Base-by-base conservation (phyloP, 1,139 yeast genomes). In the Blastobotrys arbuscula region DNA sequence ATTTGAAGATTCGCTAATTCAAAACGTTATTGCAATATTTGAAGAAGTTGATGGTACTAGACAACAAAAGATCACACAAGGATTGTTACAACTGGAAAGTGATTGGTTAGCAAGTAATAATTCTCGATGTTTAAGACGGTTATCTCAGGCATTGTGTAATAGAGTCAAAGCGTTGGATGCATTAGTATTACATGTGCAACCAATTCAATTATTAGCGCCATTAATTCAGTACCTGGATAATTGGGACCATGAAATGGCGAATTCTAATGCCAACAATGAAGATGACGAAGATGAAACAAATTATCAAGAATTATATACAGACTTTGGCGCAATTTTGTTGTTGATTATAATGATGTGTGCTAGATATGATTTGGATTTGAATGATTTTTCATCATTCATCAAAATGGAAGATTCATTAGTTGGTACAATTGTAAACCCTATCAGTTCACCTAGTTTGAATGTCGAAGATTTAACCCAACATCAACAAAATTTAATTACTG, bases 271-370 rank as follows among this genome's bases (percentile, higher is more conserved):
- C 15, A 31, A 31, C 19, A 38, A 39, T 8, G 42, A 38, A 5
- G 62, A 60, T 15, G 66, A 63, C 13, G 67, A 60, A 15, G 75
- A 73, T 19, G 82, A 76, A 42, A 73, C 76, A 45, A 79, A 81
- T 58, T 78, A 78, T 57, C 92, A 83, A 60, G 92, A 84, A 33
- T 64, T 72, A n/a, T 84, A 81, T 59, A 72, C 85, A 1, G 81
- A 82, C 48, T 79, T 82, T 62, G 90, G 94, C 0, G 70, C 77
- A 16, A 65, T 80, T 1, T 59, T 82, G 21, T 63, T 82, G 38
- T 73, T 82, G 40, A 65, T 82, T 3, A 68, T 76, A 16, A 64
- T 74, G 26, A 66, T 78, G 7, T 64, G 74, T 4, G 68, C 68
- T 44, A 68, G 75, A 23, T 82, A 75, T 57, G 68, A 74, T 10